These are phyloP conservation scores for Apiospora rasikravindrae DNA, from an alignment of 2,329 filamentous ascomycete species.

Conservation along the genomic window DNA sequence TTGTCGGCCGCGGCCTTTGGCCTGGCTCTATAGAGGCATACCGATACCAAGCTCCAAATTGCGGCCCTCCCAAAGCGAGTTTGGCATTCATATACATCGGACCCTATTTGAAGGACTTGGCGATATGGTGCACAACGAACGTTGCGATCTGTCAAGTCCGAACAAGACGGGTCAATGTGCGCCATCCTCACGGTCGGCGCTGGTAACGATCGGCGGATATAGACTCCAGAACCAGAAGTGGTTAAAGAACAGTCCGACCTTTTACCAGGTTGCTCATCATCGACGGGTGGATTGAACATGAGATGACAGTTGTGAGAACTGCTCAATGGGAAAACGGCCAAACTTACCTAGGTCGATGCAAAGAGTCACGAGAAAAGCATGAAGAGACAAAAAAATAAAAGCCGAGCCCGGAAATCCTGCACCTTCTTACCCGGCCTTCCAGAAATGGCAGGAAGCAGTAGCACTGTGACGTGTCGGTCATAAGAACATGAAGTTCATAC, in stretches of 20 bases:
- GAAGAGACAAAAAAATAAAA: background rate
- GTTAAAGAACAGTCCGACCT: constrained; percentile 25
- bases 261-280: constrained; percentile 27
- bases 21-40: constrained; percentile 18
- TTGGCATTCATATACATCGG: constrained; percentile 15
- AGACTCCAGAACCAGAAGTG: constrained; percentile 26
- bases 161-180: constrained; percentile 8
- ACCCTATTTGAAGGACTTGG: background rate
- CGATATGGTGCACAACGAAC: background rate
- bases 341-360: constrained; percentile 4
- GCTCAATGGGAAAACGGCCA: background rate
- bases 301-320: background rate
- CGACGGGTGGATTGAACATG: constrained; percentile 16
- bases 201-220: constrained; percentile 19
- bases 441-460: background rate
- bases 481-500: background rate
- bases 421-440: background rate
- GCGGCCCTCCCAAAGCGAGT: constrained; percentile 9
- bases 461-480: constrained; percentile 13
- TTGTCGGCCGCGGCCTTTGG: constrained; percentile 26
- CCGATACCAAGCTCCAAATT: constrained; percentile 22
- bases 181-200: constrained; percentile 7
- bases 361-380: background rate
- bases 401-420: background rate
- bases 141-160: constrained; percentile 11